Percentiles rank a stretch among this genome's conserved stretches.
Conservation (phyloP, 345 rosid species). For the Eutrema heterophyllum region DNA sequence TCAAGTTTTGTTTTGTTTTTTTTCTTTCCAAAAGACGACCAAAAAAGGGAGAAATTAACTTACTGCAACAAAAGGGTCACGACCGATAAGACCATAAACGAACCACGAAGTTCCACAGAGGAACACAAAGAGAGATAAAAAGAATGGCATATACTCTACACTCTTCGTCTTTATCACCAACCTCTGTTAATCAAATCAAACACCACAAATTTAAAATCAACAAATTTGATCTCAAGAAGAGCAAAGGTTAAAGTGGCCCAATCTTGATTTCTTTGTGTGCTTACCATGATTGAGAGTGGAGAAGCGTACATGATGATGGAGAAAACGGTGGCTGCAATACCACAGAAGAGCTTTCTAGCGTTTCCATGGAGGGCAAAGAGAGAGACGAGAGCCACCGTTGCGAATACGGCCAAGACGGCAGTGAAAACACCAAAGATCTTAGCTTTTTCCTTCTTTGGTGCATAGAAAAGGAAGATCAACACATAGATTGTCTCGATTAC, state of each 20-base stretch:
- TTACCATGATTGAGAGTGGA: slow-evolving; percentile 94
- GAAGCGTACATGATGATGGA: slow-evolving; percentile 96
- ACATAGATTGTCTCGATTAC: slow-evolving; percentile 66
- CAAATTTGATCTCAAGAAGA: not conserved
- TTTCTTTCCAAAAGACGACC: not conserved
- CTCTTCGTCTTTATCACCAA: slow-evolving; percentile 86
- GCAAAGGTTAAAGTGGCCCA: not conserved
- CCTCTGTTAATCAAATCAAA: slow-evolving; percentile 44
- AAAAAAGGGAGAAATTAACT: slow-evolving; percentile 16
- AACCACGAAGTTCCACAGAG: slow-evolving; percentile 98
- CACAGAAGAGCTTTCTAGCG: slow-evolving; percentile 72
- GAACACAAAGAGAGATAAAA: slow-evolving; percentile 85
- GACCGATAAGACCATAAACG: slow-evolving; percentile 78
- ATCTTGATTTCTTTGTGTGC: not conserved
- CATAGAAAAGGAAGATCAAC: slow-evolving; percentile 53
- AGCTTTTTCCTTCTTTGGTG: slow-evolving; percentile 66
- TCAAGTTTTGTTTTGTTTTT: not conserved
- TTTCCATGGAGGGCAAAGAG: slow-evolving; percentile 63
- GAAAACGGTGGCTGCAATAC: slow-evolving; percentile 75
- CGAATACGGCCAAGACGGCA: slow-evolving; percentile 50
- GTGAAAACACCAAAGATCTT: slow-evolving; percentile 62
- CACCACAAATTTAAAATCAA: not conserved
- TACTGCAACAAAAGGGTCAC: slow-evolving; percentile 81
- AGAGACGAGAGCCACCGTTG: slow-evolving; percentile 57
- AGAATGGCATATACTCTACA: slow-evolving; percentile 97